Evolutionary conservation across 179 eudicot genomes (phyloP).

Genomic region (Vitellaria paradoxa): DNA sequence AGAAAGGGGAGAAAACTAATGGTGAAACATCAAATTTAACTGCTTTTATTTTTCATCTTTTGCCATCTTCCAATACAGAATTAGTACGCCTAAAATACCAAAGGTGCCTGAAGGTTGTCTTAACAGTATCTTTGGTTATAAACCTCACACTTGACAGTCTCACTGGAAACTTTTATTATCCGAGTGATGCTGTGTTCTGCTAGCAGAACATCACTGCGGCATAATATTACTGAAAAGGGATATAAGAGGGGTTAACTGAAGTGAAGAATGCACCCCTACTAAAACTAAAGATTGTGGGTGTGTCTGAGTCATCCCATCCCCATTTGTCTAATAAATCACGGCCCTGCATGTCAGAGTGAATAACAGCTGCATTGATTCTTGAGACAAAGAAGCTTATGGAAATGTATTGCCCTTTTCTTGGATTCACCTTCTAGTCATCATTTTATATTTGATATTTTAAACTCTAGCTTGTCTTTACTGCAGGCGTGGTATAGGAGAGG

Average conservation of each 20-base stretch:
- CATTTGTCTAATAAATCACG: no score
- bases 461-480: constrained; percentile 17
- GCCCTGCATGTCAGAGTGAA: no score
- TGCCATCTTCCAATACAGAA: background rate
- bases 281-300: no score
- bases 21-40: background rate
- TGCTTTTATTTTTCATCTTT: constrained; percentile 5
- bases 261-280: no score
- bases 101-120: background rate
- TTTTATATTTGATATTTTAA: background rate
- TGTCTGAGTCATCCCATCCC: no score
- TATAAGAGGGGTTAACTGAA: no score
- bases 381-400: no score
- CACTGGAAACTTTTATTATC: background rate
- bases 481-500: constrained; percentile 98
- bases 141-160: no score
- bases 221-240: no score
- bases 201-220: background rate
- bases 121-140: background rate
- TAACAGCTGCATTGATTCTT: no score
- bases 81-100: background rate
- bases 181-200: background rate
- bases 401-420: background rate
- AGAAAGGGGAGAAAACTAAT: no score
- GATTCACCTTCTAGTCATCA: constrained; percentile 5